Evolutionary conservation across 169 alveolate species (phyloP).

Genomic region (Plasmodium berghei): DNA sequence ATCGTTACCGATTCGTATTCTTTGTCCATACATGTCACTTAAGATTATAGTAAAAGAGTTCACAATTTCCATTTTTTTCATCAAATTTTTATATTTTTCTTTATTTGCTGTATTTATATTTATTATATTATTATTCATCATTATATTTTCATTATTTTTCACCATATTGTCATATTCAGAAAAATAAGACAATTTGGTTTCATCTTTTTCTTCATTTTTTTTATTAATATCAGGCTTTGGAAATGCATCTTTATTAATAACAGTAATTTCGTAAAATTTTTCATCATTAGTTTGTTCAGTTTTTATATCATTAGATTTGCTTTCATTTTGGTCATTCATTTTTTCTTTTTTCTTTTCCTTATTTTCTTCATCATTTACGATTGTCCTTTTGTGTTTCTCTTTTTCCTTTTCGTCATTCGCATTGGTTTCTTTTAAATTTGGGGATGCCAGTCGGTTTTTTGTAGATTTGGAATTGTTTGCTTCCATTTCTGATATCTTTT

Average conservation of each 20-base stretch:
- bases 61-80: conserved; percentile 18
- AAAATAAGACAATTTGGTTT: neutral
- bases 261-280: neutral
- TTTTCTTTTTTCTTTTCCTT: neutral
- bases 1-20: conserved; percentile 66
- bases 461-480: neutral
- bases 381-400: neutral
- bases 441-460: neutral
- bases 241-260: neutral
- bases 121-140: conserved; percentile 18
- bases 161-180: neutral
- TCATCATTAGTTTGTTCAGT: neutral
- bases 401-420: neutral
- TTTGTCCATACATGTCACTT: conserved; percentile 67
- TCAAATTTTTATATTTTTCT: conserved; percentile 19
- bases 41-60: conserved; percentile 42
- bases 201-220: neutral
- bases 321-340: neutral
- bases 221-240: neutral
- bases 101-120: conserved; percentile 33
- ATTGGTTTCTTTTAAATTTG: neutral
- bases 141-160: neutral
- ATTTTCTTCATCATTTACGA: neutral
- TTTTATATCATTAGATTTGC: neutral
- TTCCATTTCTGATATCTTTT: neutral